Conservation (phyloP, 331 rosid species). For the Quercus phellos region DNA sequence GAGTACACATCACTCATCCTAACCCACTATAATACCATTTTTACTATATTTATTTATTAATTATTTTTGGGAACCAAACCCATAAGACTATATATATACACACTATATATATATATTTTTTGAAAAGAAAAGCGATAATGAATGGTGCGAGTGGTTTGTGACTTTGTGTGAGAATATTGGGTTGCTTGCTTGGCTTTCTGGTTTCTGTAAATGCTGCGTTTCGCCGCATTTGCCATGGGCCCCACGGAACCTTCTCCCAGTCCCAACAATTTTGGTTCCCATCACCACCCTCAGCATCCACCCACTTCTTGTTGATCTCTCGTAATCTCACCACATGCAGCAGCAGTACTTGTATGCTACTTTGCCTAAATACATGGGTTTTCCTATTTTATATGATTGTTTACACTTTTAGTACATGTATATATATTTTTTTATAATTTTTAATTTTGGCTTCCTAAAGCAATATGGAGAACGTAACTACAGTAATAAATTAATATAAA, state of each 20-base stretch:
- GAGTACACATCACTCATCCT: constrained; percentile 21
- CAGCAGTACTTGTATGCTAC: not conserved
- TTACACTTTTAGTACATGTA: too few species aligned
- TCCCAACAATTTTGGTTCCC: constrained; percentile 21
- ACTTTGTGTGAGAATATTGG: not conserved
- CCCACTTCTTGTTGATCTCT: constrained; percentile 15
- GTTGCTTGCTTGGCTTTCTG: not conserved
- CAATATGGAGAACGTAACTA: too few species aligned
- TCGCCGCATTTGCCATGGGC: constrained; percentile 63
- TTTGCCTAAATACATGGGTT: not conserved
- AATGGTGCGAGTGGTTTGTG: not conserved
- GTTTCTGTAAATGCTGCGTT: constrained; percentile 37
- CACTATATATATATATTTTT: too few species aligned
- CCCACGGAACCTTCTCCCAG: constrained; percentile 40
- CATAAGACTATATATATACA: too few species aligned
- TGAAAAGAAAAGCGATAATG: too few species aligned
- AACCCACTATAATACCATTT: not conserved
- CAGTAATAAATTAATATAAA: too few species aligned
- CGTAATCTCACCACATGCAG: not conserved
- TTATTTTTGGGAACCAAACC: not conserved
- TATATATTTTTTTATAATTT: too few species aligned
- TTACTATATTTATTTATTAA: not conserved
- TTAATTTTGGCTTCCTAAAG: too few species aligned
- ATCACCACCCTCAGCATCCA: constrained; percentile 40
- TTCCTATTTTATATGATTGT: too few species aligned